Conservation (phyloP, 768 basidiomycete species). For the Lactarius psammicola region DNA sequence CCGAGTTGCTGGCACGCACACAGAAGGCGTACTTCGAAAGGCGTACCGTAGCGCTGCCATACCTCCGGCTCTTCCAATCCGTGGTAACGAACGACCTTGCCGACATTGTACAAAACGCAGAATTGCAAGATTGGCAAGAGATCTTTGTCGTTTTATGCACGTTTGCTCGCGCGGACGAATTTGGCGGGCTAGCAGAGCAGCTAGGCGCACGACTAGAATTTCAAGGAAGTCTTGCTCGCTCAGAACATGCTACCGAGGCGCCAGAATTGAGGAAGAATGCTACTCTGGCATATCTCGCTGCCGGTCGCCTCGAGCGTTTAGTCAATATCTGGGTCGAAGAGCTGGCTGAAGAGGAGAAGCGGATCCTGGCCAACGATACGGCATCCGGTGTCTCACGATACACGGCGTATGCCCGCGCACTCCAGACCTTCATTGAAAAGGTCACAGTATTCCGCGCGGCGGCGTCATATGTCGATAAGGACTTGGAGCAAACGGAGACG, state of each 20-base stretch:
- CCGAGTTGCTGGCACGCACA: constrained; percentile 80
- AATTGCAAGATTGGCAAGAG: constrained; percentile 92
- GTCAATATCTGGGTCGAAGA: constrained; percentile 93
- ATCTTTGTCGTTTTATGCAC: constrained; percentile 97
- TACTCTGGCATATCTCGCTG: constrained; percentile 89
- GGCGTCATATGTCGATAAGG: constrained; percentile 72
- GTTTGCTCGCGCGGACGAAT: constrained; percentile 83
- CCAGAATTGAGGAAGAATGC: constrained; percentile 78
- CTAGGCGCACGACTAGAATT: constrained; percentile 89
- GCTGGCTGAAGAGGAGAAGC: constrained; percentile 77
- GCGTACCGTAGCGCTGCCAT: constrained; percentile 71
- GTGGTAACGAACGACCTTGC: constrained; percentile 89
- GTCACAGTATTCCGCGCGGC: constrained; percentile 92
- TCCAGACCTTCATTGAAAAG: constrained; percentile 96
- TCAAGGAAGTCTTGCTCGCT: constrained; percentile 61
- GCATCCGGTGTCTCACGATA: constrained; percentile 55
- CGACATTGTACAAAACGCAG: constrained; percentile 96
- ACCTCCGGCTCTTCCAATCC: constrained; percentile 91
- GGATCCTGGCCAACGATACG: constrained; percentile 43
- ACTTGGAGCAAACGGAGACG: constrained; percentile 47
- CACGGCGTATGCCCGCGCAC: constrained; percentile 76
- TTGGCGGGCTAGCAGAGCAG: constrained; percentile 84
- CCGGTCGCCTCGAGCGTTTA: constrained; percentile 81
- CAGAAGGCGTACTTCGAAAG: constrained; percentile 93
- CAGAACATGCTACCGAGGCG: constrained; percentile 47